These are phyloP conservation scores for Pugionium dolabratum DNA, from an alignment of 345 rosid genomes.

Conservation along the genomic window DNA sequence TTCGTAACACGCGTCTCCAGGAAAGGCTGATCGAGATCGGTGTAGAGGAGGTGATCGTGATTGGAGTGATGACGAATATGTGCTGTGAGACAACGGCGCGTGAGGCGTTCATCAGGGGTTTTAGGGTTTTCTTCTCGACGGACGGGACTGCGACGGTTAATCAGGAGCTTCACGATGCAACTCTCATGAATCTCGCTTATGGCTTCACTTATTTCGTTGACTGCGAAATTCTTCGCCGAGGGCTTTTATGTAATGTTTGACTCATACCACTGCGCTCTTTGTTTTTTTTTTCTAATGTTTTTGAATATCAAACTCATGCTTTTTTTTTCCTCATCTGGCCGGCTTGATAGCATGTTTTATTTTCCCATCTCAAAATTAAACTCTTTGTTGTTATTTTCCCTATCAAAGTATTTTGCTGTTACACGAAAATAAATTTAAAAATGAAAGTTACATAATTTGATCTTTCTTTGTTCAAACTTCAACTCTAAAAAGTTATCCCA, in stretches of 20 bases:
- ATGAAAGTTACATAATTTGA: too few relatives aligned
- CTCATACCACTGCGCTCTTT: too few relatives aligned
- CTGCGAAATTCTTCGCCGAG: conserved; percentile 29
- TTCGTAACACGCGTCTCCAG: conserved; percentile 53
- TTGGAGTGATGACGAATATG: conserved; percentile 73
- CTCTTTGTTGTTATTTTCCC: too few relatives aligned
- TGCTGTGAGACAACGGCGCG: conserved; percentile 94
- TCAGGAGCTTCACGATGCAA: conserved; percentile 60
- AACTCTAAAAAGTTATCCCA: too few relatives aligned
- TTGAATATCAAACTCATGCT: too few relatives aligned
- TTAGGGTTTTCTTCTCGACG: conserved; percentile 72
- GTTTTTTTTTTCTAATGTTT: too few relatives aligned
- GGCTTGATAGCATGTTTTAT: too few relatives aligned
- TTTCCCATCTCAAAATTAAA: too few relatives aligned
- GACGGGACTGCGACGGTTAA: conserved; percentile 70
- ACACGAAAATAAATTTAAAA: too few relatives aligned
- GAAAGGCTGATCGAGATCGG: conserved; percentile 57
- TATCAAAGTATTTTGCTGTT: too few relatives aligned
- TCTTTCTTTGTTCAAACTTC: too few relatives aligned
- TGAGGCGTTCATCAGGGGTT: conserved; percentile 70
- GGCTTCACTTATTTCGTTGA: conserved; percentile 82
- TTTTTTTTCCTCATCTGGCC: too few relatives aligned
- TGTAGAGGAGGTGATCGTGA: conserved; percentile 70
- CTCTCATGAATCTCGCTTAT: conserved; percentile 64
- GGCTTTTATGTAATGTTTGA: conserved; percentile 8